These are phyloP conservation scores for Phytophthora cactorum DNA, from an alignment of 352 stramenopile species.

Conservation along the genomic window DNA sequence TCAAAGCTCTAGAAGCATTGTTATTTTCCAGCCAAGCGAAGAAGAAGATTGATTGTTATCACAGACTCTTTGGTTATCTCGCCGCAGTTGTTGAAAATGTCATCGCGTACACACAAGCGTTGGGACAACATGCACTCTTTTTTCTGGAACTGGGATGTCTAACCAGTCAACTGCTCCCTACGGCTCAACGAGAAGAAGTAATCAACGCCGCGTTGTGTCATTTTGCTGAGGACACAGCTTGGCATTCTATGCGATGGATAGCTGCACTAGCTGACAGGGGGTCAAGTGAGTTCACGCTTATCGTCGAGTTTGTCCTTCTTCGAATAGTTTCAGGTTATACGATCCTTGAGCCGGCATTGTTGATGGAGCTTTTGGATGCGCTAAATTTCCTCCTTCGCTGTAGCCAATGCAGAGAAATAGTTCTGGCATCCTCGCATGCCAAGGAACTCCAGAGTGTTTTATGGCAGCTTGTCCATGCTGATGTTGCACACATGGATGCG, in stretches of 20 bases:
- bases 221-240: conserved; percentile 26
- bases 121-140: conserved; percentile 6
- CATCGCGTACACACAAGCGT: not conserved
- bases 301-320: conserved; percentile 35
- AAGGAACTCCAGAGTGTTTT: conserved; percentile 24
- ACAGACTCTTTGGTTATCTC: conserved; percentile 22
- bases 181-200: conserved; percentile 25
- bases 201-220: conserved; percentile 24
- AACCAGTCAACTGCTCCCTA: conserved; percentile 23
- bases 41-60: conserved; percentile 23
- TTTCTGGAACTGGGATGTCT: conserved; percentile 34
- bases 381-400: conserved; percentile 33
- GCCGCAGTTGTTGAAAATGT: conserved; percentile 19
- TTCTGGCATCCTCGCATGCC: conserved; percentile 16
- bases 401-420: conserved; percentile 25
- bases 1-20: conserved; percentile 30
- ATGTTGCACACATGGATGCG: conserved; percentile 16
- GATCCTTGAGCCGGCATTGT: conserved; percentile 19
- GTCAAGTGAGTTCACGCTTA: conserved; percentile 25
- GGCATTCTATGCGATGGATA: conserved; percentile 43
- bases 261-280: conserved; percentile 5
- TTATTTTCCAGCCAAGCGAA: conserved; percentile 30
- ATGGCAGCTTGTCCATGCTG: conserved; percentile 20
- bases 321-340: conserved; percentile 30
- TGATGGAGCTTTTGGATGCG: conserved; percentile 31